Conservation (phyloP, 1,284 basidiomycete genomes). For the Coniferiporia weirii region DNA sequence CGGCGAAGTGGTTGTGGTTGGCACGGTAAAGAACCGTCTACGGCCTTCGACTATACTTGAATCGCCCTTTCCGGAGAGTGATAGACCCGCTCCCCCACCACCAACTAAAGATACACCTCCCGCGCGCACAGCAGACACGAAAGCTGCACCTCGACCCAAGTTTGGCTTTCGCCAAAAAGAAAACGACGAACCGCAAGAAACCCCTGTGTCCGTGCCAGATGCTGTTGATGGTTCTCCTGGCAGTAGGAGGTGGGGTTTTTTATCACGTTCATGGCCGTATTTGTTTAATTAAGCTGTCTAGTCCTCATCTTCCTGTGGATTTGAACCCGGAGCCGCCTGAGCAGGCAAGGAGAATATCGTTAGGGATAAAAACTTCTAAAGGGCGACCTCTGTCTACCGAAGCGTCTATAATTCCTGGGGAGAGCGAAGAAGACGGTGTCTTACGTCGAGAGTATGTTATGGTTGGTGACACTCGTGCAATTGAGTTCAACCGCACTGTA, state of each 20-base stretch:
- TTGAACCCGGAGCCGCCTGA: constrained; percentile 12
- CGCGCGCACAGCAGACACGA: background rate
- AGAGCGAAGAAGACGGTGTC: constrained; percentile 73
- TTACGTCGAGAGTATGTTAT: constrained; percentile 74
- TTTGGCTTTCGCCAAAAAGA: constrained; percentile 12
- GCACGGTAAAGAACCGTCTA: constrained; percentile 5
- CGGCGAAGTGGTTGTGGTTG: constrained; percentile 9
- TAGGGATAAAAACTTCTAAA: constrained; percentile 20
- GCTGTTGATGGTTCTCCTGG: constrained; percentile 14
- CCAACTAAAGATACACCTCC: background rate
- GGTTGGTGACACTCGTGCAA: constrained; percentile 66
- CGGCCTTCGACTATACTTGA: background rate
- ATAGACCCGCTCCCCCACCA: constrained; percentile 11
- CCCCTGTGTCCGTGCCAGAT: constrained; percentile 8
- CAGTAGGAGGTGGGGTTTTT: constrained; percentile 10
- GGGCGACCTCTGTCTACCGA: constrained; percentile 46
- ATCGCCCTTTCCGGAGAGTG: constrained; percentile 12
- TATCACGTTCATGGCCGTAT: background rate
- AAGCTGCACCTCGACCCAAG: constrained; percentile 1
- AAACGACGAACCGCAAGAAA: background rate
- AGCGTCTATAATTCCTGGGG: constrained; percentile 69
- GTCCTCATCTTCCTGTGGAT: constrained; percentile 13
- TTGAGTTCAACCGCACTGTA: constrained; percentile 73
- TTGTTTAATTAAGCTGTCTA: background rate
- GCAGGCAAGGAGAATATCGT: constrained; percentile 5